A percentile compares a stretch with the other conserved stretches of the same genome.
phyloP scores from a whole-genome alignment of 306 rosid species.

The Gastrolobium bilobum region DNA sequence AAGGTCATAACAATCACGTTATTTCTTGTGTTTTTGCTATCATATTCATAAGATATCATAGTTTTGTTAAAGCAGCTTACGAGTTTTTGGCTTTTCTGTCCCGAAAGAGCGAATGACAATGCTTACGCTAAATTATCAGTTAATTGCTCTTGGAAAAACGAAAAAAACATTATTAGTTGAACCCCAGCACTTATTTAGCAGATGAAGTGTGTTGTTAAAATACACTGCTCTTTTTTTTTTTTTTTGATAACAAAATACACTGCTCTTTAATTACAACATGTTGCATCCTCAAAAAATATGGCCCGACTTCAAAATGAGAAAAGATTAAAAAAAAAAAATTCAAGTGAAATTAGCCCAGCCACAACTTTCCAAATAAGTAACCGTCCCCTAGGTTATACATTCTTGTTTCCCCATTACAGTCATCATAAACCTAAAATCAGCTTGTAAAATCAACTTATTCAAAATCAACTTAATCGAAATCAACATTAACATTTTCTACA shows the following conservation, averaged over 20 bases:
- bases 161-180: background rate
- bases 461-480: constrained; percentile 12
- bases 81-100: constrained; percentile 33
- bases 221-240: background rate
- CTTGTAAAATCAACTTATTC: background rate
- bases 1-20: constrained; percentile 17
- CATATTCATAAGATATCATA: background rate
- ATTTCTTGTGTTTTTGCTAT: constrained; percentile 25
- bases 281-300: constrained; percentile 16
- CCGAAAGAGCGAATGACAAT: background rate
- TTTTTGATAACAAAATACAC: too few species aligned
- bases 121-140: background rate
- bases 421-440: constrained; percentile 33
- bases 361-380: constrained; percentile 5
- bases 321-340: background rate
- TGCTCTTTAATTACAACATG: background rate
- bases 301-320: background rate
- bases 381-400: background rate
- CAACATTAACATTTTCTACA: constrained; percentile 28
- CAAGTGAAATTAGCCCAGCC: background rate
- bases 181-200: background rate
- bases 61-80: constrained; percentile 24
- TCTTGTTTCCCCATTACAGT: constrained; percentile 21
- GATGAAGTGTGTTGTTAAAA: background rate
- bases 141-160: background rate